A percentile compares a stretch with the other conserved stretches of the same genome.
Conservation (phyloP, 108 stramenopile genomes). For the Aurantiochytrium sp. region DNA sequence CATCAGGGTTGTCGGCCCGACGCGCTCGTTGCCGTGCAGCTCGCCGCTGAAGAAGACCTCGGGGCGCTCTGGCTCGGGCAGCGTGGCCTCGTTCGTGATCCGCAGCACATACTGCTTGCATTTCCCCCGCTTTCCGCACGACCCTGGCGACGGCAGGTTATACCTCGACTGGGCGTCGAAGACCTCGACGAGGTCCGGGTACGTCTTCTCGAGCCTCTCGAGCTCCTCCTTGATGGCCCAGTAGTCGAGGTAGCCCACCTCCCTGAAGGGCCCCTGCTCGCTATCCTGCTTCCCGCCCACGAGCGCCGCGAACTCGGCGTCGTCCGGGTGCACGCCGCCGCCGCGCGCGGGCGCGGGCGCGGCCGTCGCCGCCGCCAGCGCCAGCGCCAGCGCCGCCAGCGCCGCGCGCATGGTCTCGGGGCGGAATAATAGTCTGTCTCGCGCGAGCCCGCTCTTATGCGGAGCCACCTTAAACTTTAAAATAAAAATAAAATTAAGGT, state of each 20-base stretch:
- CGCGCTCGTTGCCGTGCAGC: slow-evolving; percentile 91
- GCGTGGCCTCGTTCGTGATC: slow-evolving; percentile 7
- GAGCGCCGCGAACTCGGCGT: not conserved
- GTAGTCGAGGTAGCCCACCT: slow-evolving; percentile 1
- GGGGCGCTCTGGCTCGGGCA: slow-evolving; percentile 47
- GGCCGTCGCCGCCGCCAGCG: not conserved
- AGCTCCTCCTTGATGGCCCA: not conserved
- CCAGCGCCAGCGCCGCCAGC: too few relatives aligned
- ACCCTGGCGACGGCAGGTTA: not conserved
- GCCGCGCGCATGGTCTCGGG: too few relatives aligned
- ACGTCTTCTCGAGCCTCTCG: not conserved
- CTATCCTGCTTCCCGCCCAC: not conserved
- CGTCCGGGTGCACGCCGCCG: not conserved
- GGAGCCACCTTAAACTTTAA: too few relatives aligned
- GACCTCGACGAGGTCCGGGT: slow-evolving; percentile 32
- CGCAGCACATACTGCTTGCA: slow-evolving; percentile 32
- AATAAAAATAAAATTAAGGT: too few relatives aligned
- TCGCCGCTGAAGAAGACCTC: slow-evolving; percentile 90
- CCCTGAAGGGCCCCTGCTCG: not conserved
- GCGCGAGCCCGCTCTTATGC: too few relatives aligned
- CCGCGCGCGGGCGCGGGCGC: not conserved
- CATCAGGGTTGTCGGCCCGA: slow-evolving; percentile 70
- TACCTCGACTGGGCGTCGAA: slow-evolving; percentile 31
- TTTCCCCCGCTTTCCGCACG: not conserved
- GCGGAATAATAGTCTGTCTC: too few relatives aligned